phyloP scores from a whole-genome alignment of 148 eudicot genomes.

The Rhododendron griersonianum region DNA sequence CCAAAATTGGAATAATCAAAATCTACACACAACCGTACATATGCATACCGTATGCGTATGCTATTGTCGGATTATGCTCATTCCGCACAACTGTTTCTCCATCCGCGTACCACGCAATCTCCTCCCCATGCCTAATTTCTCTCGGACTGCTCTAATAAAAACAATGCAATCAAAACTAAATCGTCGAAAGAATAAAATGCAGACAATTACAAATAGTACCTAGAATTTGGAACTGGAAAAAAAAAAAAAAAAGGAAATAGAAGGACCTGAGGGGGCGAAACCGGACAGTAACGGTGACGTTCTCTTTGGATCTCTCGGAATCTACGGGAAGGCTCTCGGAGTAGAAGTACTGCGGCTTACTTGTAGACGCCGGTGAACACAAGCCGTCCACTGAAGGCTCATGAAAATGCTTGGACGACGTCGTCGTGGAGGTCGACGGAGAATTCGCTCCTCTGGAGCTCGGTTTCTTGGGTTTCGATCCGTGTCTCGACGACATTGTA shows the following conservation, averaged over 20 bases:
- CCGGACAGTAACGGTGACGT: conserved; percentile 92
- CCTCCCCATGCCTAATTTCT: conserved; percentile 95
- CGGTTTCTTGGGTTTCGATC: conserved; percentile 41
- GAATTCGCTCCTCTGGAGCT: conserved; percentile 38
- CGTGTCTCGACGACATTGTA: conserved; percentile 62
- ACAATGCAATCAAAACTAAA: conserved; percentile 16
- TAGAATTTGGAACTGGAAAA: background rate
- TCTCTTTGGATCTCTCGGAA: conserved; percentile 77
- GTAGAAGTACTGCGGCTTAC: conserved; percentile 46
- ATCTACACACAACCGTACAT: background rate
- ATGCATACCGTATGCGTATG: conserved; percentile 85
- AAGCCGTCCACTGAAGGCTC: conserved; percentile 54
- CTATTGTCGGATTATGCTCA: conserved; percentile 74
- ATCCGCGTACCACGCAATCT: conserved; percentile 98
- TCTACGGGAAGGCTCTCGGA: conserved; percentile 42
- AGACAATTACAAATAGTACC: background rate
- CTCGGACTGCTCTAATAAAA: conserved; percentile 54
- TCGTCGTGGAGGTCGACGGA: conserved; percentile 63
- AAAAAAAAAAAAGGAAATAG: background rate
- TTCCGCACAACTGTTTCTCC: conserved; percentile 90
- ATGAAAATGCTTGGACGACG: conserved; percentile 60
- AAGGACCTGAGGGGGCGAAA: conserved; percentile 94
- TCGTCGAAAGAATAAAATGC: background rate
- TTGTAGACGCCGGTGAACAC: conserved; percentile 66
- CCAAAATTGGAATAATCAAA: background rate